phyloP scores from a whole-genome alignment of 2,329 filamentous ascomycete species.

The Fusarium abutilonis region DNA sequence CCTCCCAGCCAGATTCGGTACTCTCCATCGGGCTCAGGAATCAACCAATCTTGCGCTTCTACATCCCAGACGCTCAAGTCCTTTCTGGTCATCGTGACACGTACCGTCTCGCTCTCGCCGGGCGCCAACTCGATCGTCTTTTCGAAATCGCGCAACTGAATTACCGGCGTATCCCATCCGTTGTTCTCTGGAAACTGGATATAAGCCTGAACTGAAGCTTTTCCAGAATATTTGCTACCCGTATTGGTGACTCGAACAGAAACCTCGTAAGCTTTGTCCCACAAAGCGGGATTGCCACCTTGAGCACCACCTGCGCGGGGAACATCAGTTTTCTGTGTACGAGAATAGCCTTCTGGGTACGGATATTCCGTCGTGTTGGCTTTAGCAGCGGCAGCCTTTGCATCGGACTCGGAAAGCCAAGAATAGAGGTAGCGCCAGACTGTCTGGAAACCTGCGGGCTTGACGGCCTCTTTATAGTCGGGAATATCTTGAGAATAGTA shows the following conservation, averaged over 20 bases:
- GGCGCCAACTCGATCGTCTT: slow-evolving; percentile 67
- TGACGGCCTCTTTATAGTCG: slow-evolving; percentile 63
- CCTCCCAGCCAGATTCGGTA: slow-evolving; percentile 55
- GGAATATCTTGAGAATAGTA: slow-evolving; percentile 63
- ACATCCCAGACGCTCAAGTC: slow-evolving; percentile 81
- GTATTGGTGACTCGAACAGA: slow-evolving; percentile 63
- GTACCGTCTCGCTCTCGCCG: slow-evolving; percentile 63
- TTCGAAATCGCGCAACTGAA: slow-evolving; percentile 77
- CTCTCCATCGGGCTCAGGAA: slow-evolving; percentile 51
- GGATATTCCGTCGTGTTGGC: slow-evolving; percentile 58
- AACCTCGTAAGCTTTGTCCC: slow-evolving; percentile 58
- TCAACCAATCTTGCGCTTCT: slow-evolving; percentile 73
- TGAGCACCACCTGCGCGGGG: slow-evolving; percentile 73
- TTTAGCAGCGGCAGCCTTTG: slow-evolving; percentile 53
- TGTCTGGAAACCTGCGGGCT: slow-evolving; percentile 66
- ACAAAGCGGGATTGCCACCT: slow-evolving; percentile 75
- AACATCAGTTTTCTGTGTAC: slow-evolving; percentile 50
- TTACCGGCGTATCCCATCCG: slow-evolving; percentile 69
- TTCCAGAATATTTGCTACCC: slow-evolving; percentile 56
- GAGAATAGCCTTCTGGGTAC: slow-evolving; percentile 74
- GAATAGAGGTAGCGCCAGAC: slow-evolving; percentile 76
- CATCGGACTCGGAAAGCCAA: slow-evolving; percentile 62
- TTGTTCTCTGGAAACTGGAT: slow-evolving; percentile 54
- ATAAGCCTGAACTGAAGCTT: slow-evolving; percentile 59
- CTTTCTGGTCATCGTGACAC: slow-evolving; percentile 69